Evolutionary conservation across 176 grass and related monocot genomes (phyloP), one percentile per base, ranked within the genome.

Genomic region (Pontederia crassipes): DNA sequence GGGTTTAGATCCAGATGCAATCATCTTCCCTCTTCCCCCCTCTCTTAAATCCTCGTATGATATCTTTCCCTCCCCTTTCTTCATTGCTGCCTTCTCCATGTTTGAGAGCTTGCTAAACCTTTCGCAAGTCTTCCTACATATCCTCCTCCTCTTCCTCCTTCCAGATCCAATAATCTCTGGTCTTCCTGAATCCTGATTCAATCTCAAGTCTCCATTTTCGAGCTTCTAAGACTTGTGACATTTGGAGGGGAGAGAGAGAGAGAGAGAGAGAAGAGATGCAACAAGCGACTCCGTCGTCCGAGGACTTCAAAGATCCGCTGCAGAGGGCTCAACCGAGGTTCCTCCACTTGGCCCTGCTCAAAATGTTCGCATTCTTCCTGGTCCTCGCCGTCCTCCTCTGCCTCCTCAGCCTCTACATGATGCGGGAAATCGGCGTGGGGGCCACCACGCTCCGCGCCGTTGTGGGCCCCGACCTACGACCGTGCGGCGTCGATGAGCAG

Each of bases 281-380:
- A 67, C 55, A 75, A 46, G 77, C 80, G 72, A 72, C 84, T 67
- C 65, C 86, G 64, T 96, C 92, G 28, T 78, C 76, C 71, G 92
- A 96, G 49, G 92, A 96, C 69, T 66, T 85, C 58, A 90, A 82
- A 69, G 86, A 96, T 80, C 59, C 45, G 55, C 55, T 17, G n/a
- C 65, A 28, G 72, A 20, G 6, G 59, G 68, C 64, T 40, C 90
- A 95, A 48, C 72, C 74, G 1, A 73, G 87, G 69, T 56, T 76
- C 40, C 54, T 81, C 20, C 78, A 78, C 5, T 48, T 70, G 57
- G 73, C 78, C 50, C 78, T 98, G 48, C 67, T 92, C 59, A 88
- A 81, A 78, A 53, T 92, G 12, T 89, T 98, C 70, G 45, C 91
- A 8, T 62, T 80, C 4, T 85, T 97, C 73, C 79, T 98, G 1